Conservation (phyloP, 768 basidiomycete species). For the Boletellus ananiceps region DNA sequence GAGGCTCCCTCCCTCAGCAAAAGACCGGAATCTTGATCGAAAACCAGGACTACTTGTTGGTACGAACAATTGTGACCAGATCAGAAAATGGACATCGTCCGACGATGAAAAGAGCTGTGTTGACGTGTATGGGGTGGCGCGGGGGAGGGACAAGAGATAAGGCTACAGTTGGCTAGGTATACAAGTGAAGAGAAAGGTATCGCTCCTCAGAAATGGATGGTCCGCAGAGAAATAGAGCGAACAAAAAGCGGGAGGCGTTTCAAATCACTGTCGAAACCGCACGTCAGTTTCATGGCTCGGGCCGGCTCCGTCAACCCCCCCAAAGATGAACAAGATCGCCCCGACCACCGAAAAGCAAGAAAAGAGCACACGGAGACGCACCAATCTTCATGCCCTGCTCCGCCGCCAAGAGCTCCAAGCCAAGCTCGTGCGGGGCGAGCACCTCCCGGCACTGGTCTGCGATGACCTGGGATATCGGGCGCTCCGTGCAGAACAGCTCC, state of each 20-base stretch:
- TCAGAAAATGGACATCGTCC: no score
- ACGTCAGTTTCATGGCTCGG: neutral
- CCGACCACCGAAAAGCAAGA: neutral
- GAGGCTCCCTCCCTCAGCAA: no score
- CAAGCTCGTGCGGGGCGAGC: conserved; percentile 58
- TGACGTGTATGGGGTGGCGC: no score
- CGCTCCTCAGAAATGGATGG: neutral
- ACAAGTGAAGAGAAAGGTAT: conserved; percentile 27
- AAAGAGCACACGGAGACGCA: conserved; percentile 35
- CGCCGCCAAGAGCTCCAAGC: conserved; percentile 64
- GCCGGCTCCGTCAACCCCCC: no score
- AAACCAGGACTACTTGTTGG: neutral
- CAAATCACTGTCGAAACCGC: conserved; percentile 32
- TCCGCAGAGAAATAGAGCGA: conserved; percentile 3
- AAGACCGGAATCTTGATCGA: no score
- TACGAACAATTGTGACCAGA: neutral
- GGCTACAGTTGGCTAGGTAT: conserved; percentile 38
- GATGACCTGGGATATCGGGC: conserved; percentile 62
- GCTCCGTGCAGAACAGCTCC: conserved; percentile 52
- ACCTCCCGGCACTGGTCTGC: conserved; percentile 65
- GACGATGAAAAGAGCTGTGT: no score
- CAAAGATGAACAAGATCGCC: no score
- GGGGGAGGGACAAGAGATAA: conserved; percentile 16
- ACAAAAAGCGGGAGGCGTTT: conserved; percentile 8
- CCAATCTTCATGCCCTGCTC: conserved; percentile 81